Conservation (phyloP, 768 basidiomycete species). For the Lentinula guzmanii region DNA sequence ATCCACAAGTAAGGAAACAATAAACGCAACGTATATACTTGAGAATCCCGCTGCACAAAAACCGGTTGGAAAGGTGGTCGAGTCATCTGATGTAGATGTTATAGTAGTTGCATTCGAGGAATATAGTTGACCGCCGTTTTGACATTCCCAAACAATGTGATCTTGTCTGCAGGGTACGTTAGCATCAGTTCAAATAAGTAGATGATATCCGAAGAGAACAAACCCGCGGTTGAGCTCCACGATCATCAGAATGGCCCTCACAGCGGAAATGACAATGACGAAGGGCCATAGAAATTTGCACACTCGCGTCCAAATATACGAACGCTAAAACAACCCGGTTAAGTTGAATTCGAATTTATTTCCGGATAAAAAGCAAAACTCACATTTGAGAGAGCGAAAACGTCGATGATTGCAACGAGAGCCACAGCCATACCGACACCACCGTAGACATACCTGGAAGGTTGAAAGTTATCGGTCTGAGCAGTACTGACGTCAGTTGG, state of each 20-base stretch:
- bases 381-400: slow-evolving; percentile 61
- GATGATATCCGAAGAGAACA: slow-evolving; percentile 22
- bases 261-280: slow-evolving; percentile 54
- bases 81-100: slow-evolving; percentile 23
- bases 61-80: slow-evolving; percentile 40
- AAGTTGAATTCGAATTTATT: not conserved
- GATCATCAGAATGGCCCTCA: slow-evolving; percentile 69
- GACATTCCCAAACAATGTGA: slow-evolving; percentile 70
- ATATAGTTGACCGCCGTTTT: slow-evolving; percentile 65
- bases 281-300: slow-evolving; percentile 68
- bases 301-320: slow-evolving; percentile 62
- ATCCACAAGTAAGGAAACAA: slow-evolving; percentile 56
- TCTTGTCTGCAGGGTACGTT: slow-evolving; percentile 38
- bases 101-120: slow-evolving; percentile 35
- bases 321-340: slow-evolving; percentile 40
- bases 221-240: slow-evolving; percentile 67
- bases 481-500: slow-evolving; percentile 20
- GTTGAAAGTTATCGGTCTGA: not conserved
- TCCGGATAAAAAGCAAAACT: slow-evolving; percentile 18
- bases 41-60: slow-evolving; percentile 59
- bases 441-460: slow-evolving; percentile 59
- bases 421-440: slow-evolving; percentile 54
- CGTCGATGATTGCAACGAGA: slow-evolving; percentile 42
- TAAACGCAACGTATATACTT: slow-evolving; percentile 59
- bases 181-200: slow-evolving; percentile 11